These are phyloP conservation scores for Carallia brachiata DNA, from an alignment of 345 rosid genomes.

Conservation along the genomic window DNA sequence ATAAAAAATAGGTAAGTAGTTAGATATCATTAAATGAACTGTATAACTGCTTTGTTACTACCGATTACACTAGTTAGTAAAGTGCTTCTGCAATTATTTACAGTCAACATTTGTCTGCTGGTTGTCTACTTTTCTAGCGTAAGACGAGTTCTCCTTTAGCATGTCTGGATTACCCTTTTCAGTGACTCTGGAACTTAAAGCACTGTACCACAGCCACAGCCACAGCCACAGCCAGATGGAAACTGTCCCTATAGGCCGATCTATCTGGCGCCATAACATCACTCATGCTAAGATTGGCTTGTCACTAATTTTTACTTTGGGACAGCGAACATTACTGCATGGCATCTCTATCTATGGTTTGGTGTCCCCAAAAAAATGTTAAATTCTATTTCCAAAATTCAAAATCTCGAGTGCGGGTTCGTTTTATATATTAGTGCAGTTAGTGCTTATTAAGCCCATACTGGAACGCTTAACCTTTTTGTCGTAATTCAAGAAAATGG, in stretches of 20 bases:
- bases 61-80: no score
- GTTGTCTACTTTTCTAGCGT: background rate
- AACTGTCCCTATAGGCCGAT: background rate
- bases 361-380: background rate
- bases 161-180: slow-evolving; percentile 9
- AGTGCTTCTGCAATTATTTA: slow-evolving; percentile 23
- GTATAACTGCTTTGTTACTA: no score
- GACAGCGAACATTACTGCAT: no score
- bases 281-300: no score
- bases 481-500: slow-evolving; percentile 25
- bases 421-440: background rate
- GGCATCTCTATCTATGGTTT: background rate
- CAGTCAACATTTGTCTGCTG: background rate
- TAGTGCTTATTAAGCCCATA: slow-evolving; percentile 25
- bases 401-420: background rate
- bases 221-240: background rate
- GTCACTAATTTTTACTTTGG: no score
- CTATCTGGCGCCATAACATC: background rate
- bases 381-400: background rate
- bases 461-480: slow-evolving; percentile 14
- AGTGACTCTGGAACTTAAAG: slow-evolving; percentile 2
- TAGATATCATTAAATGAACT: no score
- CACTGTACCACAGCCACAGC: background rate
- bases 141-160: no score
- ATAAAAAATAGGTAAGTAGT: no score